phyloP scores from a whole-genome alignment of 495 filamentous ascomycete species.

The Penicillium paradoxum region DNA sequence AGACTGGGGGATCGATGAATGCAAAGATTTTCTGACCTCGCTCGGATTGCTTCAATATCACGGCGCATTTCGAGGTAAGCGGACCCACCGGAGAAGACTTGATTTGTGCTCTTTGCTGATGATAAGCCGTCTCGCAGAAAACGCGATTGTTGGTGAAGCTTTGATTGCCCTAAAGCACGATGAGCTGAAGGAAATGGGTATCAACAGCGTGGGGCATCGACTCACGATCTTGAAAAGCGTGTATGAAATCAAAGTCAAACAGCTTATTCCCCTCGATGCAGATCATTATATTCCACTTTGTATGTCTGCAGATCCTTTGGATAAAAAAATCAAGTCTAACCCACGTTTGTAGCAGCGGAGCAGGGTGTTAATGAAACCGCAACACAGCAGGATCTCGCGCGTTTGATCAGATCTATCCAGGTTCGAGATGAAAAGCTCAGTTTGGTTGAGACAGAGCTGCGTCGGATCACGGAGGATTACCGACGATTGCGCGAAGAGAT shows the following conservation, averaged over 20 bases:
- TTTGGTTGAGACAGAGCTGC: slow-evolving; percentile 72
- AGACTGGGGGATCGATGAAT: slow-evolving; percentile 86
- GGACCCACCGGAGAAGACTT: not conserved
- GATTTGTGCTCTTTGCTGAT: slow-evolving; percentile 1
- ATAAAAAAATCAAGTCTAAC: not conserved
- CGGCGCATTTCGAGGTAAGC: slow-evolving; percentile 71
- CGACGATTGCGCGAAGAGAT: slow-evolving; percentile 81
- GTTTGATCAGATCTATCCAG: slow-evolving; percentile 78
- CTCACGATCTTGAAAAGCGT: slow-evolving; percentile 91
- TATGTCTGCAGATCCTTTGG: slow-evolving; percentile 44
- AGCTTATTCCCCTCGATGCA: slow-evolving; percentile 82
- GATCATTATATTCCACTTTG: slow-evolving; percentile 93
- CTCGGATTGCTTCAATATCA: slow-evolving; percentile 82
- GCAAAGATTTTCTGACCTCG: slow-evolving; percentile 74
- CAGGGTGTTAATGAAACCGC: slow-evolving; percentile 80
- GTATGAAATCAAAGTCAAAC: slow-evolving; percentile 89
- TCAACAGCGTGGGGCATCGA: slow-evolving; percentile 86
- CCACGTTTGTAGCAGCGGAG: slow-evolving; percentile 64
- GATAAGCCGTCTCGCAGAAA: slow-evolving; percentile 51
- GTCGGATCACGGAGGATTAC: slow-evolving; percentile 78
- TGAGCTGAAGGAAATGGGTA: slow-evolving; percentile 90
- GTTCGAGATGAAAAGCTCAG: slow-evolving; percentile 82
- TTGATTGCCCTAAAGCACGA: slow-evolving; percentile 85
- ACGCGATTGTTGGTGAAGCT: slow-evolving; percentile 89
- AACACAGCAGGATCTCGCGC: slow-evolving; percentile 84